A percentile compares a stretch with the other conserved stretches of the same genome.
Evolutionary conservation across 2,329 filamentous ascomycete genomes (phyloP).

Genomic region (Cercospora sp.): DNA sequence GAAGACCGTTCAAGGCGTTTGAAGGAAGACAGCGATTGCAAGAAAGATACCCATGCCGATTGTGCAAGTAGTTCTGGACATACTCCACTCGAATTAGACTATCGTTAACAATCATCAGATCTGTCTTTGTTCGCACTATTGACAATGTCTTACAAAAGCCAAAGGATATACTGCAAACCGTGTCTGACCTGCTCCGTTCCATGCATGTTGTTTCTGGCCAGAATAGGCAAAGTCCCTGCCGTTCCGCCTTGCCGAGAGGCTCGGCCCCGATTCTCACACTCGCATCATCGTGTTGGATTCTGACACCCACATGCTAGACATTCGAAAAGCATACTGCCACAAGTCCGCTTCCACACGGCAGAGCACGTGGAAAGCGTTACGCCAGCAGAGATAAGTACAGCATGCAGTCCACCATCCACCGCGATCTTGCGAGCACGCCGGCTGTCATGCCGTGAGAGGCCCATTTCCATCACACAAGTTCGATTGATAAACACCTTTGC

Average conservation of each 20-base stretch:
- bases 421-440: constrained; percentile 5
- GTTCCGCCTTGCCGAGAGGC: neutral
- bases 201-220: neutral
- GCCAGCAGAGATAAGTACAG: constrained; percentile 13
- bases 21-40: neutral
- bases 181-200: constrained; percentile 1
- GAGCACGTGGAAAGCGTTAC: neutral
- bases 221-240: neutral
- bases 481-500: neutral
- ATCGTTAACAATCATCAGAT: neutral
- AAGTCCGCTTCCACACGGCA: neutral
- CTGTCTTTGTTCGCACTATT: neutral
- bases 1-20: neutral
- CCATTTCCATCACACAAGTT: neutral
- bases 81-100: constrained; percentile 10
- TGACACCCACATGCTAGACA: constrained; percentile 5
- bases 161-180: neutral
- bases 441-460: constrained; percentile 9
- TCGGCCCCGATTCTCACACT: neutral
- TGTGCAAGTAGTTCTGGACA: constrained; percentile 3
- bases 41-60: constrained; percentile 11
- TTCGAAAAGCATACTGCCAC: neutral
- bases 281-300: neutral
- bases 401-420: constrained; percentile 7
- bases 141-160: neutral